These are phyloP conservation scores for Novymonas esmeraldas DNA, from an alignment of 208 protist species.

Conservation along the genomic window DNA sequence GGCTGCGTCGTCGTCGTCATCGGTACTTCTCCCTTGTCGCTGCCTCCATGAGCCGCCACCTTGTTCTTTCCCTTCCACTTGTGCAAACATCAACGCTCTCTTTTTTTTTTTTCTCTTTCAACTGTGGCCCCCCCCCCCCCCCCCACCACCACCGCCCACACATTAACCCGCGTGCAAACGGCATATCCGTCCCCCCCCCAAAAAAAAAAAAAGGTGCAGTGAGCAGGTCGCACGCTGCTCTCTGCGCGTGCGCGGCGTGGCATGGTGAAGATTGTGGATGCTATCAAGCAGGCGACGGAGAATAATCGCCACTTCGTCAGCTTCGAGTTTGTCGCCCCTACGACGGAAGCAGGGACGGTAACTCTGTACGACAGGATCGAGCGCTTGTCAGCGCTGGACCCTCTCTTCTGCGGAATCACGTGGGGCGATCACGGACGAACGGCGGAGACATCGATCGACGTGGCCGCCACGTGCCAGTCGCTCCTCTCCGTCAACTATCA, in stretches of 20 bases:
- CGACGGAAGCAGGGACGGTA: constrained; percentile 78
- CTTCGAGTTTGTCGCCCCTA: constrained; percentile 94
- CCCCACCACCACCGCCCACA: too few relatives aligned
- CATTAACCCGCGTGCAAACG: too few relatives aligned
- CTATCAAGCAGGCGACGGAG: constrained; percentile 63
- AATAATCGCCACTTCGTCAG: constrained; percentile 71
- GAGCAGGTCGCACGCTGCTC: too few relatives aligned
- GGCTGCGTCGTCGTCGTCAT: too few relatives aligned
- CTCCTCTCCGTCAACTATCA: constrained; percentile 86
- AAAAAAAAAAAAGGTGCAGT: too few relatives aligned
- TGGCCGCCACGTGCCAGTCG: constrained; percentile 71
- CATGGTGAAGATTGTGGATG: constrained; percentile 85
- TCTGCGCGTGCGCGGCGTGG: neutral
- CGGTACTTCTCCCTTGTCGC: too few relatives aligned
- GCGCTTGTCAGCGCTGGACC: constrained; percentile 77
- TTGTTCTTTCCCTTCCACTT: too few relatives aligned
- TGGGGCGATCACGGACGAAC: constrained; percentile 91
- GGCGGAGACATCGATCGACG: constrained; percentile 78
- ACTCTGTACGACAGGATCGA: constrained; percentile 87
- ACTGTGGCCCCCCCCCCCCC: too few relatives aligned
- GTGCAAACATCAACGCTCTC: too few relatives aligned
- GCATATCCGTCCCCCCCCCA: too few relatives aligned
- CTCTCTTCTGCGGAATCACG: constrained; percentile 94
- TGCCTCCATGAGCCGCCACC: too few relatives aligned
- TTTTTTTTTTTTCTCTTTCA: neutral